phyloP scores from a whole-genome alignment of 106 monocot species.

The Allium sativum region DNA sequence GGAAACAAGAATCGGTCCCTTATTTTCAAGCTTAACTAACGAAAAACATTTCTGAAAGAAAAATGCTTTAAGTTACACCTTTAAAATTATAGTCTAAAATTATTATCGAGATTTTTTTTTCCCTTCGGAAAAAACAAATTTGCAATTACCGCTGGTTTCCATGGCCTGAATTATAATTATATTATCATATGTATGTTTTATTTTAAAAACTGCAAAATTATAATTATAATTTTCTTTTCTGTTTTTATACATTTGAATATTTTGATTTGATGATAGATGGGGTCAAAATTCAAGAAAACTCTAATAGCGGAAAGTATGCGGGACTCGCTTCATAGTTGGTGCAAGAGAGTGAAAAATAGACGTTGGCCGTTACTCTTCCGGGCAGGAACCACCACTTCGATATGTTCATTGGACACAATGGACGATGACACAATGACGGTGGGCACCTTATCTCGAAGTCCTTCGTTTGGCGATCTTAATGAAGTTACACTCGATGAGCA shows the following conservation, averaged over 20 bases:
- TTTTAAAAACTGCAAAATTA: no score
- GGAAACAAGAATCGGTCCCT: no score
- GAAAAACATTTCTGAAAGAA: no score
- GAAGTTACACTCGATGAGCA: conserved; percentile 16
- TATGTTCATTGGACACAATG: conserved; percentile 50
- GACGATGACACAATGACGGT: conserved; percentile 57
- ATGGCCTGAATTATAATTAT: no score
- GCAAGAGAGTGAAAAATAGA: conserved; percentile 51
- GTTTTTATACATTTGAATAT: neutral
- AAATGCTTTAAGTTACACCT: no score
- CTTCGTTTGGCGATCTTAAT: conserved; percentile 36
- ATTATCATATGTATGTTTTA: no score
- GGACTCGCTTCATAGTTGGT: conserved; percentile 88
- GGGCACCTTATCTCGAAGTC: conserved; percentile 47
- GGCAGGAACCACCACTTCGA: conserved; percentile 25
- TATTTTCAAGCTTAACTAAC: no score
- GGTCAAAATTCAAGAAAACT: conserved; percentile 75
- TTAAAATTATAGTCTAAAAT: no score
- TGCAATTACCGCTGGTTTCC: no score
- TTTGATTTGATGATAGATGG: conserved; percentile 34
- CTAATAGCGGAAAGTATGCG: conserved; percentile 53
- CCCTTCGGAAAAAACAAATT: no score
- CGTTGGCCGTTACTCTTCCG: conserved; percentile 19
- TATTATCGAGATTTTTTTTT: neutral
- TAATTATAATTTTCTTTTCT: no score